Evolutionary conservation across 2,329 filamentous ascomycete genomes (phyloP).

Genomic region (Arthrobotrys entomopaga): DNA sequence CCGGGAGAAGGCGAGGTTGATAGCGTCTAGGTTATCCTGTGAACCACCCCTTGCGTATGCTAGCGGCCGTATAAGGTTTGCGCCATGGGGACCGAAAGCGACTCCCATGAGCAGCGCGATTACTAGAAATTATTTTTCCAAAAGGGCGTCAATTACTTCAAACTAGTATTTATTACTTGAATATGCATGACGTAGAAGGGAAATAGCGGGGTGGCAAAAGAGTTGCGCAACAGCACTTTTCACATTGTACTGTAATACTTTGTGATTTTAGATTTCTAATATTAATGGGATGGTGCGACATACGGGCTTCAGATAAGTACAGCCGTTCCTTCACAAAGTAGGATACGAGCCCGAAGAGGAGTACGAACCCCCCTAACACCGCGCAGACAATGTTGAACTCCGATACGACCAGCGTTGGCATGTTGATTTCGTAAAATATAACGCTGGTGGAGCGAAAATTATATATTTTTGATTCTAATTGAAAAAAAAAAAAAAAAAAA

Average conservation of each 20-base stretch:
- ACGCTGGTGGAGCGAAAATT: neutral
- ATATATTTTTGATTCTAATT: too few relatives aligned
- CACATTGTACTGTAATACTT: too few relatives aligned
- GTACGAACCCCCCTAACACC: conserved; percentile 83
- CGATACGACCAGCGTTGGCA: conserved; percentile 73
- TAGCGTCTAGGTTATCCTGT: conserved; percentile 71
- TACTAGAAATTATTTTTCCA: conserved; percentile 15
- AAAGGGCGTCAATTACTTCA: neutral
- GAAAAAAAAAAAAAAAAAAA: too few relatives aligned
- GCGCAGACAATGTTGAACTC: conserved; percentile 88
- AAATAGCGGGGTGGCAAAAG: neutral
- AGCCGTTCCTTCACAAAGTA: conserved; percentile 89
- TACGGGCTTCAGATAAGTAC: conserved; percentile 83
- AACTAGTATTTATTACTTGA: neutral
- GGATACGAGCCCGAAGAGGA: conserved; percentile 88
- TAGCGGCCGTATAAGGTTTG: conserved; percentile 78
- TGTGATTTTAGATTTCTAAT: neutral
- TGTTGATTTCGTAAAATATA: conserved; percentile 57
- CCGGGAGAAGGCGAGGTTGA: conserved; percentile 85
- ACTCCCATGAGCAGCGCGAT: conserved; percentile 76
- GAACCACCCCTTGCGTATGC: conserved; percentile 73
- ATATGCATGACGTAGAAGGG: neutral
- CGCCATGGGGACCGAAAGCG: conserved; percentile 78
- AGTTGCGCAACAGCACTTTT: neutral
- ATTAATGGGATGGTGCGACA: conserved; percentile 66